These are phyloP conservation scores for Hypericum androsaemum DNA, from an alignment of 345 rosid genomes.

Conservation along the genomic window DNA sequence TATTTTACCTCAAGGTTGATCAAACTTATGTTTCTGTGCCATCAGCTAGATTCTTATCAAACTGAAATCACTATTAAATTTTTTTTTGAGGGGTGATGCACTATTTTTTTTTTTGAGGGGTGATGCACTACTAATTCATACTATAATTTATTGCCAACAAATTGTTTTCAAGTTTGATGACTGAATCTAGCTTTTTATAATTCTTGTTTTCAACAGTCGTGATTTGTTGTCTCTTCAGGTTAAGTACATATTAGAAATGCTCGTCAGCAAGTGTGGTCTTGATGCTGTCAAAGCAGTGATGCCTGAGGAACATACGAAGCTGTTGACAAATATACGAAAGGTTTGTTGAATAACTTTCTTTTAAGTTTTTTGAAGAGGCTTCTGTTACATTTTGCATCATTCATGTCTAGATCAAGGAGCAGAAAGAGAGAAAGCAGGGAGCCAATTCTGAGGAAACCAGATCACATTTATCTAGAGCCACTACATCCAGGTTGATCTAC, in stretches of 20 bases:
- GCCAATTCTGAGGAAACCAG: slow-evolving; percentile 48
- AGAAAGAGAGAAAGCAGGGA: slow-evolving; percentile 57
- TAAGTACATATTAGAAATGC: slow-evolving; percentile 91
- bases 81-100: too few species aligned
- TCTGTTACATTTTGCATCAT: slow-evolving; percentile 5
- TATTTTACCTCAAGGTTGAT: background rate
- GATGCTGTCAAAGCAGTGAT: slow-evolving; percentile 93
- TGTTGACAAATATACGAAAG: slow-evolving; percentile 88
- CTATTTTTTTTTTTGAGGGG: too few species aligned
- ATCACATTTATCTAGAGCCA: slow-evolving; percentile 62
- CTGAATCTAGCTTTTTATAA: too few species aligned
- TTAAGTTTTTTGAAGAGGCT: background rate
- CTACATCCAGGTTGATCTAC: slow-evolving; percentile 53
- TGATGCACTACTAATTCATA: too few species aligned
- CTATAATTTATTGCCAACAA: too few species aligned
- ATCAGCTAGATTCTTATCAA: too few species aligned
- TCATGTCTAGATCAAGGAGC: slow-evolving; percentile 53
- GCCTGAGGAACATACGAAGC: slow-evolving; percentile 96
- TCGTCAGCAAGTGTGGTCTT: slow-evolving; percentile 77
- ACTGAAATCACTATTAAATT: too few species aligned
- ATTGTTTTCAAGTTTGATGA: too few species aligned
- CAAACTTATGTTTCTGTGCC: background rate
- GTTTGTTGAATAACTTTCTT: slow-evolving; percentile 23
- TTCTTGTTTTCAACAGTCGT: too few species aligned
- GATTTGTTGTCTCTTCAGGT: slow-evolving; percentile 33